Evolutionary conservation across 139 green algal genomes (phyloP), one percentile per base, ranked within the genome.

Genomic region (Picochlorum sp.): DNA sequence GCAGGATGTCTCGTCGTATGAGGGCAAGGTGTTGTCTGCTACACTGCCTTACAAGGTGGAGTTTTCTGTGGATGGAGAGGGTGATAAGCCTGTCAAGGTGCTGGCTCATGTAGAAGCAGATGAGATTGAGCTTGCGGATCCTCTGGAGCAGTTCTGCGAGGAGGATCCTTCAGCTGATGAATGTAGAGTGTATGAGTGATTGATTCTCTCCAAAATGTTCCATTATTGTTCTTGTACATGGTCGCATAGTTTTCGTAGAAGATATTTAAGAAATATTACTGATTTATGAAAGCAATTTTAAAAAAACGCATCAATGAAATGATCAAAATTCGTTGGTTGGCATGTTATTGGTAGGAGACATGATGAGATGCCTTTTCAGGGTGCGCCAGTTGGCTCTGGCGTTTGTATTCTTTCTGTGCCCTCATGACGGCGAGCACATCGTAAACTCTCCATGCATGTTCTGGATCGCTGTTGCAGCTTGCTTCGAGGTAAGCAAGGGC

Each of bases 21-120:
- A 91, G 69, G 86, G 83, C 44, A 78, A 85, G 54, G 45, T 71
- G 4, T 49, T 90, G 41, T 89, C 82, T 5, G 74, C 84, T 6
- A 90, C 81, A 57, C 56, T 89, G 24, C 86, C 85, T 1, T 85
- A 69, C 55, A 74, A 82, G 16, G 75, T 88, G 10, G 62, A 83
- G 63, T 91, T 90, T 59, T 34, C 66, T 14, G 49, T 79, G 3
- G 49, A 60, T 4, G 44, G 52, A 7, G 21, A 58, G 14, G 71
- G 74, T 15, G 76, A 59, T 4, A 82, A 82, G 69, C 45, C 57
- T 5, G 45, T 59, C 4, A 92, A 90, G 58, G 74, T 90, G 30
- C 47, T 85, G n/a, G 78, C 63, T 1, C 86, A 92, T 68, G 49
- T 92, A 83, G 86, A 66, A 23, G 60, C 52, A 8, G 47, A 66